Base-by-base conservation (phyloP, 192 early-diverging fungal genomes). In the Irineochytrium annulatum region DNA sequence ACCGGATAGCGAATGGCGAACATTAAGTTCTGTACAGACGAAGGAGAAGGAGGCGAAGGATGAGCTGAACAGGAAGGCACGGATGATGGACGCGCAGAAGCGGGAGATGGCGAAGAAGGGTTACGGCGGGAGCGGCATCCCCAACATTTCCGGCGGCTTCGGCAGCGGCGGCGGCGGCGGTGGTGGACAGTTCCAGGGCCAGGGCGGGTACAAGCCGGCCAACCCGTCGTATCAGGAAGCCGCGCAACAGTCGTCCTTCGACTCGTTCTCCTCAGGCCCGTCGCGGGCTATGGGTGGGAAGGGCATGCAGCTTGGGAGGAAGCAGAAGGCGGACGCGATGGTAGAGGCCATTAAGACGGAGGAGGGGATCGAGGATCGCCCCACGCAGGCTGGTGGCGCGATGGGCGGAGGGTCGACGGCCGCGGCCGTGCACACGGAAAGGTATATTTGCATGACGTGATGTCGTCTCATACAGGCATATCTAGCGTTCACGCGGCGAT, bases 1-100 rank as follows among this genome's bases (percentile, higher is more conserved):
- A 33, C 17, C 22, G 13, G 17, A 0, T 37, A 34, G n/a, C 37
- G 8, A 8, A 8, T 41, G 37, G 11, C 37, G 8, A n/a, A 34
- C 29, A 1, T 13, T 24, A 13, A 34, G 1, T 16, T n/a, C 60
- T 27, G 60, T 61, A 28, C 67, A 80, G 84, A 92, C 90, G 71
- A 95, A 97, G 72, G 94, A 99, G 68, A 89, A 86, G 57, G 93
- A 99, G 70, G 96, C 96, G 3, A 97, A 94, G 78, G 91, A 96
- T 65, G 93, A 95, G 63, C 84, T 94, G 55, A 95, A 94, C 68
- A 77, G 93, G 57, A 86, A 91, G 45, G 94, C 93, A 31, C 89
- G 91, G 68, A 77, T 87, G 67, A 82, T 97, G 71, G 96, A 99
- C 26, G 74, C 89, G 75, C 92, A 97, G 70, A 84, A 88, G 53